Conservation (phyloP, 768 basidiomycete genomes). For the Tulasnella sp. region DNA sequence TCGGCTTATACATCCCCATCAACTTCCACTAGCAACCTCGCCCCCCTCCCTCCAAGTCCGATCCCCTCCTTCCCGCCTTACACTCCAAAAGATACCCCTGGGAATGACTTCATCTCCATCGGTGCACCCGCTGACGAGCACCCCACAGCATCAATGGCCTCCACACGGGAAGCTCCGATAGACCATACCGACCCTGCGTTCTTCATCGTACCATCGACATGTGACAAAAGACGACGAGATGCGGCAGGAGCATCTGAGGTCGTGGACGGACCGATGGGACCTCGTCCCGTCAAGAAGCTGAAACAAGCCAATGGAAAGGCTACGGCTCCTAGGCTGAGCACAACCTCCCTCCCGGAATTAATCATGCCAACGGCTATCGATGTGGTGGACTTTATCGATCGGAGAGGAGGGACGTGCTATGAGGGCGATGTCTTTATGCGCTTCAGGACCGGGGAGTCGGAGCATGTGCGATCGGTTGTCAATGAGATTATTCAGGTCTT, state of each 20-base stretch:
- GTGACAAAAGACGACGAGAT: constrained; percentile 1
- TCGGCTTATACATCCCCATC: not conserved
- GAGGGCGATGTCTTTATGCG: constrained; percentile 11
- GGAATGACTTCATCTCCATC: not conserved
- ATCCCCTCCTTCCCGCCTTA: constrained; percentile 11
- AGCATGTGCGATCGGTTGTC: constrained; percentile 4
- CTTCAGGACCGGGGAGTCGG: constrained; percentile 8
- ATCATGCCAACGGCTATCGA: constrained; percentile 12
- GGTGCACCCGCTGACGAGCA: not conserved
- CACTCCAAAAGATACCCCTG: not conserved
- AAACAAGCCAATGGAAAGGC: not conserved
- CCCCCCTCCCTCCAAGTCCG: constrained; percentile 1
- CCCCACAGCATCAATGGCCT: not conserved
- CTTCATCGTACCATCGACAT: constrained; percentile 8
- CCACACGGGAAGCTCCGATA: not conserved
- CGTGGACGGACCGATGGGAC: not conserved
- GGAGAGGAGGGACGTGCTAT: constrained; percentile 1
- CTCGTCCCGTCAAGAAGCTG: constrained; percentile 6
- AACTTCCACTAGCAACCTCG: not conserved
- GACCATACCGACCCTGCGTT: constrained; percentile 10
- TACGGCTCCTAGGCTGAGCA: not conserved
- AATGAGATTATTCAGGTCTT: constrained; percentile 5
- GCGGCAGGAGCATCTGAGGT: not conserved
- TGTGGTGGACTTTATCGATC: constrained; percentile 9
- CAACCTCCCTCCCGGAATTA: not conserved